Percentiles rank a stretch among this genome's conserved stretches.
These are phyloP conservation scores for Cryptosporidium sp. DNA, from an alignment of 169 alveolate genomes.

Conservation along the genomic window DNA sequence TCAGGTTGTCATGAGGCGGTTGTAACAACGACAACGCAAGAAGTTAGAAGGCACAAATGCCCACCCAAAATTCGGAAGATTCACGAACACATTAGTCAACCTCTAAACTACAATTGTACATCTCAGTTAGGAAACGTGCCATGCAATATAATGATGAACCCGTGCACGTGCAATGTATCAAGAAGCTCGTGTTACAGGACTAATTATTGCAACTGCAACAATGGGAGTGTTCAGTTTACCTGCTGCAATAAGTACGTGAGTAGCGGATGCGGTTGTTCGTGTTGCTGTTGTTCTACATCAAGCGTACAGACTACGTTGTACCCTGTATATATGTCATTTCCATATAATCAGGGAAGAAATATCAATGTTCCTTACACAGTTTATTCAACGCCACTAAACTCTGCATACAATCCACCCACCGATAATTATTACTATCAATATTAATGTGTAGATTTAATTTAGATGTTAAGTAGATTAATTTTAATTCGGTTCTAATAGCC, in stretches of 20 bases:
- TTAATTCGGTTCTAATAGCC: slow-evolving; percentile 7
- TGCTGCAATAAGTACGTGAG: slow-evolving; percentile 7
- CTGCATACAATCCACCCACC: background rate
- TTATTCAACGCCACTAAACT: slow-evolving; percentile 1
- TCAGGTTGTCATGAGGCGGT: slow-evolving; percentile 72
- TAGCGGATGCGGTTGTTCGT: background rate
- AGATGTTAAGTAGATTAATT: background rate
- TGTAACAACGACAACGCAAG: slow-evolving; percentile 70
- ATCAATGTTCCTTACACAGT: slow-evolving; percentile 60
- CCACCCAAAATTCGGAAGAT: slow-evolving; percentile 68
- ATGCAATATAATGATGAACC: slow-evolving; percentile 1
- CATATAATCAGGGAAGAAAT: slow-evolving; percentile 58
- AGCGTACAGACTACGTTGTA: slow-evolving; percentile 68
- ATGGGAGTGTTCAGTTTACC: background rate
- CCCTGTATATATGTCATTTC: slow-evolving; percentile 66
- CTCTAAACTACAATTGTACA: slow-evolving; percentile 24
- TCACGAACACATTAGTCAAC: slow-evolving; percentile 56
- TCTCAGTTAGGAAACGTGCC: background rate
- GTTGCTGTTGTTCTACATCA: slow-evolving; percentile 70
- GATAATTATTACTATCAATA: slow-evolving; percentile 14
- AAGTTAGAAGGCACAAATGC: slow-evolving; percentile 68
- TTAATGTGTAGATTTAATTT: background rate
- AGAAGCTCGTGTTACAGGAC: slow-evolving; percentile 11
- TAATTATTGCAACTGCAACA: background rate
- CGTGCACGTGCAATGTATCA: background rate